Conservation (phyloP, 2,329 filamentous ascomycete genomes). For the Meredithiella fracta region DNA sequence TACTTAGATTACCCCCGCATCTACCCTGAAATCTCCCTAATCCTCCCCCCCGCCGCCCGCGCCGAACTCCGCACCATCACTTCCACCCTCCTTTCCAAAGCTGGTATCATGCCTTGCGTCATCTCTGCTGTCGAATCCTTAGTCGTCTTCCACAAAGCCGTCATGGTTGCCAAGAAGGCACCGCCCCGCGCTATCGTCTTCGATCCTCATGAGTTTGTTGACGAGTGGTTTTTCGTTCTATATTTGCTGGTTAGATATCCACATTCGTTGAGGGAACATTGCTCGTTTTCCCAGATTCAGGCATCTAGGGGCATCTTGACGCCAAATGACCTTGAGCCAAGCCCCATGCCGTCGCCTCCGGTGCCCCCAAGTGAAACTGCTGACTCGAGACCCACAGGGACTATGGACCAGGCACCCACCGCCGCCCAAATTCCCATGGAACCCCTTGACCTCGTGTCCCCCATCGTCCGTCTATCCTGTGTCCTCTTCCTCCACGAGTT, state of each 20-base stretch:
- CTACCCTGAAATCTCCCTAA: slow-evolving; percentile 10
- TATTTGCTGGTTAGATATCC: slow-evolving; percentile 10
- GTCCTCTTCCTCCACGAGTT: slow-evolving; percentile 12
- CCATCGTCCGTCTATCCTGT: slow-evolving; percentile 5
- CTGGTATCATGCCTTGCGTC: slow-evolving; percentile 11
- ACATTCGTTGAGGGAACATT: slow-evolving; percentile 12
- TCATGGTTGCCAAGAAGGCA: slow-evolving; percentile 8
- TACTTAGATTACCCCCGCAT: slow-evolving; percentile 14
- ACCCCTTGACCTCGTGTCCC: slow-evolving; percentile 9
- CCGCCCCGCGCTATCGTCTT: slow-evolving; percentile 8
- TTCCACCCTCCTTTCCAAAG: neutral
- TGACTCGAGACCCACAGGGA: neutral
- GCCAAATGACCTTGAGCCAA: neutral
- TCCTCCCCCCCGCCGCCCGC: slow-evolving; percentile 3
- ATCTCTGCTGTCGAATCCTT: slow-evolving; percentile 4
- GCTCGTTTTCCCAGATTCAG: slow-evolving; percentile 10
- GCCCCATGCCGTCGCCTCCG: neutral
- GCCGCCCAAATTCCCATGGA: neutral
- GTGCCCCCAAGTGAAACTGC: neutral
- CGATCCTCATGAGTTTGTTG: slow-evolving; percentile 11
- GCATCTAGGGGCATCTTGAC: slow-evolving; percentile 7
- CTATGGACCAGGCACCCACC: neutral
- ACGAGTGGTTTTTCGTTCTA: slow-evolving; percentile 13
- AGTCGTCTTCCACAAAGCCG: slow-evolving; percentile 9
- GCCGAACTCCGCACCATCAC: slow-evolving; percentile 4